Conservation (phyloP, 306 rosid genomes). For the Fagus crenata region DNA sequence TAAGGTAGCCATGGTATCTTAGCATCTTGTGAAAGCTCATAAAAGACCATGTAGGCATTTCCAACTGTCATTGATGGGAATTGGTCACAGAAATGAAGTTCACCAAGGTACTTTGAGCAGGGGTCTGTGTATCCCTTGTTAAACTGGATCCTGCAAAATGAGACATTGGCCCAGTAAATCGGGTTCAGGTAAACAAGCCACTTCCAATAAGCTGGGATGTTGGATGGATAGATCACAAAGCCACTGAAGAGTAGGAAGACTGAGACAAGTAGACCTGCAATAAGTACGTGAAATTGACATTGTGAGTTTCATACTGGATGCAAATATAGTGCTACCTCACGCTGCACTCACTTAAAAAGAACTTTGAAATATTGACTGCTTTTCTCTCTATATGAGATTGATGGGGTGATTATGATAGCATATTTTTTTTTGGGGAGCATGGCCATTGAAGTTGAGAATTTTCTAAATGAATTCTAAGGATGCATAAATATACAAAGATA, state of each 20-base stretch:
- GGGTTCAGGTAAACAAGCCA: constrained; percentile 8
- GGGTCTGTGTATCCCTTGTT: constrained; percentile 3
- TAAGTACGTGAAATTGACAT: neutral
- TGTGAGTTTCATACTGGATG: neutral
- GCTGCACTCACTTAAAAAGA: neutral
- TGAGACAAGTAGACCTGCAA: constrained; percentile 14
- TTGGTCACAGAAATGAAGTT: constrained; percentile 8
- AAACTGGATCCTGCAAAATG: constrained; percentile 15
- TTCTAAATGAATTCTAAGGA: neutral
- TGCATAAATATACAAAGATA: neutral
- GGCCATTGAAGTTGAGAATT: neutral
- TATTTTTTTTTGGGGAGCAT: neutral
- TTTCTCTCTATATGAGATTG: neutral
- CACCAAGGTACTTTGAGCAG: constrained; percentile 4
- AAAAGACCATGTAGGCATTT: constrained; percentile 5
- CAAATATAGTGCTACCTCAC: neutral
- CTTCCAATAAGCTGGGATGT: constrained; percentile 17
- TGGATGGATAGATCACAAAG: constrained; percentile 18
- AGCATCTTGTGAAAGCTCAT: constrained; percentile 12
- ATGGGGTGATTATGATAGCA: neutral
- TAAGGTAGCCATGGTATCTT: constrained; percentile 4
- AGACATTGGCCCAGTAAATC: constrained; percentile 18
- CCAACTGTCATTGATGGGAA: constrained; percentile 4
- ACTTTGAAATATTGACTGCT: neutral
- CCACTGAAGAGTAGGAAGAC: constrained; percentile 21